A percentile compares a stretch with the other conserved stretches of the same genome.
Conservation (phyloP, 306 rosid genomes). For the Luffa acutangula region DNA sequence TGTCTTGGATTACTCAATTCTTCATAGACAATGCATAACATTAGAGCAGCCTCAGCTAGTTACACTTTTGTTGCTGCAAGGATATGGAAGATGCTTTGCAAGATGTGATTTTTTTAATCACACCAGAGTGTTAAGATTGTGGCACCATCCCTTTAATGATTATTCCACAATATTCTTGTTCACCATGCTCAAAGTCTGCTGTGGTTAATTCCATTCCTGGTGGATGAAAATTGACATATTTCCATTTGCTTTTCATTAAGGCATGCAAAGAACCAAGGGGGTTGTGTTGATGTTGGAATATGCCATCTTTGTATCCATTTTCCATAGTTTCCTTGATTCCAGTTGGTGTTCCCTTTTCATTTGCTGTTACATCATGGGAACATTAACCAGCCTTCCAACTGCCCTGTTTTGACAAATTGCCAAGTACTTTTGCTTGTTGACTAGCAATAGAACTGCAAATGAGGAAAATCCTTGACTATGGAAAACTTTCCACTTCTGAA, state of each 20-base stretch:
- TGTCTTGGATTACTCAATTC: background rate
- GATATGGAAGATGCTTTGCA: background rate
- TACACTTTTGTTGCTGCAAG: background rate
- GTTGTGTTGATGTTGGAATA: background rate
- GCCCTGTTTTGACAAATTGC: background rate
- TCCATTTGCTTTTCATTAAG: background rate
- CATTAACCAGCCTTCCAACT: background rate
- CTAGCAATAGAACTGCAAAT: background rate
- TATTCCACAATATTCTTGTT: background rate
- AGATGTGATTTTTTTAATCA: background rate
- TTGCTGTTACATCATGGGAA: background rate
- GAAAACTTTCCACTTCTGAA: background rate
- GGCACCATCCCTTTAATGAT: background rate
- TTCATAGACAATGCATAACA: background rate
- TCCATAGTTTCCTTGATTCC: background rate
- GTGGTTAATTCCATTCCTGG: background rate
- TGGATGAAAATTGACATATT: background rate
- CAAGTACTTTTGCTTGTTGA: background rate
- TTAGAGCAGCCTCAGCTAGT: background rate
- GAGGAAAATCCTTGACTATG: background rate
- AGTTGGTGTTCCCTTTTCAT: background rate
- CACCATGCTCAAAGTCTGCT: background rate
- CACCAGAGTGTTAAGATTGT: background rate
- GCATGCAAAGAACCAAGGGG: background rate
- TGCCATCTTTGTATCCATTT: background rate